Evolutionary conservation across 2,329 filamentous ascomycete genomes (phyloP), one percentile per base, ranked within the genome.

Genomic region (Sphaerulina musiva): DNA sequence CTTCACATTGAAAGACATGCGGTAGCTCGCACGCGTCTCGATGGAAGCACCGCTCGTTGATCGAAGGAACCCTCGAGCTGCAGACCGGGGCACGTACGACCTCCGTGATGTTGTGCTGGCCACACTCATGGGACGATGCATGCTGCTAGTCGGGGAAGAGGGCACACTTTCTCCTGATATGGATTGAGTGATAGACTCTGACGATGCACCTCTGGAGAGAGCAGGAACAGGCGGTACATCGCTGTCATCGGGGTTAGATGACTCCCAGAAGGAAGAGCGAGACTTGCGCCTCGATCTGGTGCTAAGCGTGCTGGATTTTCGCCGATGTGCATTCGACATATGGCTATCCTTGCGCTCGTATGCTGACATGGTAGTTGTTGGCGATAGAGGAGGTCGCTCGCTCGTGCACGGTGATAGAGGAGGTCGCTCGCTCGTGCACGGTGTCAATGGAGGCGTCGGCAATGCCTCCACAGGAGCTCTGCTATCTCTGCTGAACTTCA

Each of bases 31-130:
- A 6, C 61, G 48, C 26, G 46, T 40, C 42, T 59, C 52, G 5
- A 59, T 59, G 2, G 57, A 56, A 5, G 59, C 61, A 26, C 53
- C 55, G 20, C 52, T 64, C 17, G 63, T 63, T 6, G 62, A 63
- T 14, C 51, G 55, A 39, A 66, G 26, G 52, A 65, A 66, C 12
- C 62, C 60, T 38, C 58, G 59, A 17, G 59, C 63, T 12, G 64
- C 62, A 20, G 59, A 58, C 46, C 53, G 55, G 1, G 64, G 63
- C 9, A 49, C 49, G 48, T 65, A 66, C 7, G 59, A 60, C 36
- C 51, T 59, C n/a, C 58, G 46, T 3, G 62, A 59, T 5, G 48
- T 46, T n/a, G 59, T 45, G 44, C 55, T 60, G 34, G 58, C 47
- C 10, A 56, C 57, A 32, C 56, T 59, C n/a, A 63, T n/a, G 6